Evolutionary conservation across 1,139 yeast species (phyloP).

Genomic region (Sugiyamaella neomexicana): DNA sequence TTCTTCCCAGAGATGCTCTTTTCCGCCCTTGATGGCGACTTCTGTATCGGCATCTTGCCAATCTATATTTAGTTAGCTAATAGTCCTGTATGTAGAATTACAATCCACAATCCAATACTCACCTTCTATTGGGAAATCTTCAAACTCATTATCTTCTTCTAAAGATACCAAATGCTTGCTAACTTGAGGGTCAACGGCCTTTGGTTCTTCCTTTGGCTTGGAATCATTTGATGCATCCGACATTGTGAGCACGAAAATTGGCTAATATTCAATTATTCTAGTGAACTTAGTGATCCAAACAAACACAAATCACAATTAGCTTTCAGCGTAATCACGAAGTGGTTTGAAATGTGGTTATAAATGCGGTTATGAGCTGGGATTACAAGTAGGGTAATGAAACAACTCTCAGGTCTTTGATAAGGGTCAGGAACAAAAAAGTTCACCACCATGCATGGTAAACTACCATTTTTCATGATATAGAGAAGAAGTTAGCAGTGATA

Average conservation of each 20-base stretch:
- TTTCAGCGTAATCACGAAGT: neutral
- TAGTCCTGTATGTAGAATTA: neutral
- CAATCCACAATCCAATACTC: slow-evolving; percentile 41
- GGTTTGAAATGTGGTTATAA: neutral
- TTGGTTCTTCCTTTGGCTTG: slow-evolving; percentile 7
- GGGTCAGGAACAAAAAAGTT: slow-evolving; percentile 4
- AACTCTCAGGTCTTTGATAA: neutral
- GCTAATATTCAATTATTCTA: neutral
- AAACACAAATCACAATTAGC: no score
- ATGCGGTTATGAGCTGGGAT: no score
- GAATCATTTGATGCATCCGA: slow-evolving; percentile 10
- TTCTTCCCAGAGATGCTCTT: slow-evolving; percentile 81
- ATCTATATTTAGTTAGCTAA: slow-evolving; percentile 34
- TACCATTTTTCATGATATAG: slow-evolving; percentile 11
- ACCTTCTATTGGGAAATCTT: slow-evolving; percentile 88
- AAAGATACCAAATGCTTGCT: slow-evolving; percentile 50
- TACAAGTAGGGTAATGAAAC: neutral
- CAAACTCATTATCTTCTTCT: slow-evolving; percentile 94
- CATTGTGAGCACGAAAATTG: neutral
- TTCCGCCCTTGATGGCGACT: slow-evolving; percentile 41
- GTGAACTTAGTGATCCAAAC: no score
- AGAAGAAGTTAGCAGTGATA: neutral
- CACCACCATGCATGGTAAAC: slow-evolving; percentile 15
- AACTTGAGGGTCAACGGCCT: slow-evolving; percentile 11
- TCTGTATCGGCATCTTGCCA: slow-evolving; percentile 55